Evolutionary conservation across 495 filamentous ascomycete genomes (phyloP), one percentile per base, ranked within the genome.

Genomic region (Lophiotrema nucula): DNA sequence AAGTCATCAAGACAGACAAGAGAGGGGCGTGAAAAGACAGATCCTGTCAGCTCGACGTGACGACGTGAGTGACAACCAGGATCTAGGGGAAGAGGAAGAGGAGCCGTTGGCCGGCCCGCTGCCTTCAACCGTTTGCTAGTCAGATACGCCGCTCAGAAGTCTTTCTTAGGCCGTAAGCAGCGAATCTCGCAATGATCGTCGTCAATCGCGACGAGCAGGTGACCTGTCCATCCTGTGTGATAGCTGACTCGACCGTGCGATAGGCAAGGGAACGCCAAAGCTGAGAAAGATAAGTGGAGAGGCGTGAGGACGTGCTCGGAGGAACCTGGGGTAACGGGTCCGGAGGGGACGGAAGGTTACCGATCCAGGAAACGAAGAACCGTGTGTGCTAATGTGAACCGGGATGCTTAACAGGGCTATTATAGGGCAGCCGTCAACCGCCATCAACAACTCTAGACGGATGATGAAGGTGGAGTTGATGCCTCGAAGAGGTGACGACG

Each of bases 331-430:
- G 48, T 53, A 59, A 24, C 12, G 38, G 39, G 56, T 35, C 24
- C 56, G 56, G 56, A 59, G 47, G 8, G 47, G 15, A 59, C 56
- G 56, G 56, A 59, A 52, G 38, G n/a, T 21, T 24, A 45, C 56
- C 39, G 27, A 52, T 46, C n/a, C n/a, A 35, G 56, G 48, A 24
- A 53, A 53, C 26, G 27, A 42, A 41, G 47, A 48, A 1, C 47
- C 47, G 47, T n/a, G 15, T 59, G 47, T 21, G 47, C 47, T 53
- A 38, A 53, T 15, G 21, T 44, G 38, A 15, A 3, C 28, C 23
- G 42, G 16, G 15, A 46, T 46, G 13, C 43, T 35, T 35, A 35
- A 8, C 8, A 35, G 31, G n/a, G n/a, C 31, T 8, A 35, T 35
- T 8, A 35, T n/a, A 35, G 31, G 8, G 8, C n/a, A n/a, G 8